Base-by-base conservation (phyloP, 1,284 basidiomycete species). In the Cryptococcus sp. region DNA sequence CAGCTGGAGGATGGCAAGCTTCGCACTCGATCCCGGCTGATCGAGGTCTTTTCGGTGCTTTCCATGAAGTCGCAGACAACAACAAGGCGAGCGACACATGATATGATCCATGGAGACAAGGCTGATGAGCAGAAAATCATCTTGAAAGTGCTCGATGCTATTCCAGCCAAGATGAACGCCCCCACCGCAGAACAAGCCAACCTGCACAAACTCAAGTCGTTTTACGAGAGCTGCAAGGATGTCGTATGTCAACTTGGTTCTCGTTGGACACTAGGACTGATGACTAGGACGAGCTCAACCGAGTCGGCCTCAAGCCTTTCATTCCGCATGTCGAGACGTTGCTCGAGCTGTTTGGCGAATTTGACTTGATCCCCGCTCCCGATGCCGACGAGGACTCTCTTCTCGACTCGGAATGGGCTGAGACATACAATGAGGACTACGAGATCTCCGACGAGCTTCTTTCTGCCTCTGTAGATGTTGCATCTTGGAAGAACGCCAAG, bases 181-280 rank as follows among this genome's bases (percentile, higher is more conserved):
- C 58, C 54, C 18, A 70, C 71, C 49, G 91, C 33, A 16, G 47
- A 94, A 62, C 74, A 79, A 45, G 74, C 78, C 54, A 80, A 93
- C 43, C 77, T 94, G 23, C 75, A 74, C 54, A 94, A 94, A 73
- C 77, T 98, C 50, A 82, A 85, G 47, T 78, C 80, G 33, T 80
- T 91, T 49, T 97, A 93, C 71, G 63, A 76, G 16, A 88, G 88
- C 18, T 98, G 94, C 74, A 77, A 88, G 73, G 80, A 94, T 59
- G 83, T 89, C 64, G 68, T 69, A 39, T 41, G 68, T 60, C 28
- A 31, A 7, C 28, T 9, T 6, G 14, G 35, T 34, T 25, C 2
- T 9, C n/a, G 14, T n/a, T n/a, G 48, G 22, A 36, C 9, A n/a
- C n/a, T n/a, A n/a, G n/a, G n/a, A n/a, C n/a, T n/a, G n/a, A n/a